These are phyloP conservation scores for Mortierella alpina DNA, from an alignment of 192 early-diverging fungal genomes.

Conservation along the genomic window DNA sequence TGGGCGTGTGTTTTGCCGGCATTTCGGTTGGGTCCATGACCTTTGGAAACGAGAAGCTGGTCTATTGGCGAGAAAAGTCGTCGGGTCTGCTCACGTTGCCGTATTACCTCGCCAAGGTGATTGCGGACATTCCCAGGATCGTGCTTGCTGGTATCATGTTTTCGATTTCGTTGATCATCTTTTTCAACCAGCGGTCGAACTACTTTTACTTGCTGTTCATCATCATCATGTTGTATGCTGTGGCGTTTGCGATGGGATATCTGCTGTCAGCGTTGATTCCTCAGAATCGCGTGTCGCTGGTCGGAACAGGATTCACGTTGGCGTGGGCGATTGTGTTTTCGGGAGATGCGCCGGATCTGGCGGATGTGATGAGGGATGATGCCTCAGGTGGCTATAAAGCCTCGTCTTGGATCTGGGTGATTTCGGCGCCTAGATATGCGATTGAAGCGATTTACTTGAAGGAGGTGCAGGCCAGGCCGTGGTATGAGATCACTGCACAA, in stretches of 20 bases:
- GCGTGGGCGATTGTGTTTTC: constrained; percentile 69
- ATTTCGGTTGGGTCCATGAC: constrained; percentile 69
- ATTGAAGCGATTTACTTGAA: constrained; percentile 70
- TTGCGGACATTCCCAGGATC: constrained; percentile 71
- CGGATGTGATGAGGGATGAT: constrained; percentile 45
- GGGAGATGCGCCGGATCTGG: constrained; percentile 66
- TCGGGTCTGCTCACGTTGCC: constrained; percentile 68
- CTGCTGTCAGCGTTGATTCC: constrained; percentile 61
- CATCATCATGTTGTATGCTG: constrained; percentile 63
- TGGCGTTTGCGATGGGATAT: constrained; percentile 71
- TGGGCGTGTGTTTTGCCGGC: constrained; percentile 71
- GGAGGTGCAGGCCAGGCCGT: constrained; percentile 58
- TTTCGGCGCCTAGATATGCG: constrained; percentile 70
- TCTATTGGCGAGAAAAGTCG: constrained; percentile 72
- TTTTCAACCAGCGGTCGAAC: constrained; percentile 58
- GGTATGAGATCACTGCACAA: constrained; percentile 43
- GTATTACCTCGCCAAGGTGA: constrained; percentile 70
- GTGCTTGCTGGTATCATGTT: constrained; percentile 68
- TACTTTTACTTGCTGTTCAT: constrained; percentile 53
- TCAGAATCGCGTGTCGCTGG: constrained; percentile 54
- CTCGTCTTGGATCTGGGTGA: constrained; percentile 65
- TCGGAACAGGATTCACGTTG: constrained; percentile 69
- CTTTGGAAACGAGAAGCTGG: constrained; percentile 72
- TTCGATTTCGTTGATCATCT: constrained; percentile 65
- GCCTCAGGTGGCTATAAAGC: constrained; percentile 33